Evolutionary conservation across 345 rosid species (phyloP).

Genomic region (Clausena lansium): DNA sequence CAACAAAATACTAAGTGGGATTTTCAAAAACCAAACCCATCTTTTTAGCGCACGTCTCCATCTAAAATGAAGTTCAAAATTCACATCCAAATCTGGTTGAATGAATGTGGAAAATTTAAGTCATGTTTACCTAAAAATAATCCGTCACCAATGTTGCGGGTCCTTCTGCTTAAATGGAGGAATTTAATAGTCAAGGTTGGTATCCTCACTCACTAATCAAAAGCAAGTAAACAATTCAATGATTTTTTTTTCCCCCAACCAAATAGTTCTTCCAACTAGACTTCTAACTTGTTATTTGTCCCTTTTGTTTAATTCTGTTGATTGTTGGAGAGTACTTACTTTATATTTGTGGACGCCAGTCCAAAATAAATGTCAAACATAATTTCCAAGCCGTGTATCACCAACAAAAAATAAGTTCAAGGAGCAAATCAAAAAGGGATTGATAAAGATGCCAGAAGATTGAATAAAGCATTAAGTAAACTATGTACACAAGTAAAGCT

Average conservation of each 20-base stretch:
- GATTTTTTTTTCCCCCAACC: background rate
- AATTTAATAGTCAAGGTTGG: constrained; percentile 25
- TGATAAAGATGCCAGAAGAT: background rate
- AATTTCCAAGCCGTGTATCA: background rate
- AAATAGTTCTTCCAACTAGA: background rate
- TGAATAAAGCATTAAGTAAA: background rate
- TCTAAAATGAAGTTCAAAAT: constrained; percentile 9
- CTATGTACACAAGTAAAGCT: constrained; percentile 16
- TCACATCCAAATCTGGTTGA: background rate
- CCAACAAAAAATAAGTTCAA: background rate
- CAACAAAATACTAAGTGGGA: background rate
- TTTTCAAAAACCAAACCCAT: constrained; percentile 12
- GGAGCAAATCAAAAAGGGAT: background rate
- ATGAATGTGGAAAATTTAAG: background rate
- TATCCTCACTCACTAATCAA: constrained; percentile 16
- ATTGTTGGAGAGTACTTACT: background rate
- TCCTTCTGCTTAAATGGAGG: constrained; percentile 9
- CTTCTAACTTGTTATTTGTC: background rate
- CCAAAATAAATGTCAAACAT: constrained; percentile 25
- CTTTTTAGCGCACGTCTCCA: background rate
- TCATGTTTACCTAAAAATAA: constrained; percentile 2
- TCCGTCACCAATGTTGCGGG: constrained; percentile 24
- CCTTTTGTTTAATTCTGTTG: background rate
- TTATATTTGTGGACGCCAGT: background rate
- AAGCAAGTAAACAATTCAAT: background rate